phyloP scores from a whole-genome alignment of 2,329 filamentous ascomycete genomes.

The Lachnum nothofagi region DNA sequence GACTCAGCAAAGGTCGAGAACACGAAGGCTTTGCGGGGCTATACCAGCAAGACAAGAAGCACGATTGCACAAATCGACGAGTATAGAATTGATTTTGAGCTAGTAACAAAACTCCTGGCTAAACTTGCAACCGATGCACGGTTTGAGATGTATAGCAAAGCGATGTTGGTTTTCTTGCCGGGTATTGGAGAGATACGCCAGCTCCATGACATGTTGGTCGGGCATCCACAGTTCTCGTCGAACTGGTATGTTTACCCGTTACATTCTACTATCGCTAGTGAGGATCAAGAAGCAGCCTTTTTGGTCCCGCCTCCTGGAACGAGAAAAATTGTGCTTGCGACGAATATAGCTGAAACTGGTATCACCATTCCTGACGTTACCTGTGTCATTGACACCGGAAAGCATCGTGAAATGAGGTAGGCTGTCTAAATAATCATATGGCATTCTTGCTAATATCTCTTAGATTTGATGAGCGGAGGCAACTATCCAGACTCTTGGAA shows the following conservation, averaged over 20 bases:
- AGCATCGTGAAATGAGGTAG: constrained; percentile 87
- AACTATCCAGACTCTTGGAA: constrained; percentile 85
- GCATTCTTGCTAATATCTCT: constrained; percentile 7
- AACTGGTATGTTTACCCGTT: constrained; percentile 84
- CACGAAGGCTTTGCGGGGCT: constrained; percentile 62
- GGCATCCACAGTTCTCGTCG: constrained; percentile 67
- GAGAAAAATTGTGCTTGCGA: constrained; percentile 91
- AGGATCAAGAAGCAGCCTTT: constrained; percentile 94
- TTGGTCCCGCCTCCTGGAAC: constrained; percentile 73
- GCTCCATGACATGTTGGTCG: constrained; percentile 77
- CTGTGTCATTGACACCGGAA: constrained; percentile 92
- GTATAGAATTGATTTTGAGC: constrained; percentile 82
- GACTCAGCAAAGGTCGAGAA: constrained; percentile 46
- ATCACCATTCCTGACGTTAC: constrained; percentile 98
- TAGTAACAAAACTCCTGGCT: constrained; percentile 74
- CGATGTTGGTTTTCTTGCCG: constrained; percentile 89
- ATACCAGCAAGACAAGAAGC: constrained; percentile 70
- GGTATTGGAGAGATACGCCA: constrained; percentile 89
- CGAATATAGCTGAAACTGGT: constrained; percentile 97
- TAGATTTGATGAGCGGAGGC: constrained; percentile 79
- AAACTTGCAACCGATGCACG: constrained; percentile 66
- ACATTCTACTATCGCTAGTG: constrained; percentile 90
- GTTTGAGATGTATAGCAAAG: constrained; percentile 72
- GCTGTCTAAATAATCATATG: not conserved
- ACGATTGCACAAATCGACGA: constrained; percentile 78